Evolutionary conservation across 345 rosid species (phyloP).

Genomic region (Citrus cavaleriei): DNA sequence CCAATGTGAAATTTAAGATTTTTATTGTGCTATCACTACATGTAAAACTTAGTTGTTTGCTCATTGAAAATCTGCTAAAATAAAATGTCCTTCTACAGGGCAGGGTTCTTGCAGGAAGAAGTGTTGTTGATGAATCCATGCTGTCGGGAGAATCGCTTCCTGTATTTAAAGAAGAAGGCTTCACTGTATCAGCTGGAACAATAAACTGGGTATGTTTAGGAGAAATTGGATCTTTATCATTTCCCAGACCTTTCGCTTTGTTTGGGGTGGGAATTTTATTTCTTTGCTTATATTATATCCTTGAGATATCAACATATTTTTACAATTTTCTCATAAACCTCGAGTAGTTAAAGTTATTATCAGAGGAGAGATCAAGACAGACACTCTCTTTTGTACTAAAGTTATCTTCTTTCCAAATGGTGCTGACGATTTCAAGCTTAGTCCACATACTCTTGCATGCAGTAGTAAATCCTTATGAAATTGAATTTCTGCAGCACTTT

Average conservation of each 20-base stretch:
- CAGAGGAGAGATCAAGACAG: constrained; percentile 1
- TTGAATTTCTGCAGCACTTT: constrained; percentile 1
- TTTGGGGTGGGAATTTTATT: constrained; percentile 1
- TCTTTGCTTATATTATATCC: constrained; percentile 6
- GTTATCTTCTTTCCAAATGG: not conserved
- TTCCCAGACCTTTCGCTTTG: not conserved
- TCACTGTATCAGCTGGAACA: constrained; percentile 86
- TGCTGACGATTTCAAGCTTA: not conserved
- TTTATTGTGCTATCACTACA: not conserved
- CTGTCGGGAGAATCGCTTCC: constrained; percentile 97
- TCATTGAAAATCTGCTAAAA: constrained; percentile 14
- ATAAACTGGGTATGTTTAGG: constrained; percentile 69
- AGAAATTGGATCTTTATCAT: not conserved
- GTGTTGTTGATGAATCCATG: constrained; percentile 98
- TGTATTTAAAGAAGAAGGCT: constrained; percentile 75
- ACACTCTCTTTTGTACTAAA: not conserved
- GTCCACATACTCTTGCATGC: not conserved
- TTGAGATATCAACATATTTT: not conserved
- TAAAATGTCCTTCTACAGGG: constrained; percentile 46
- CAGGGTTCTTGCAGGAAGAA: constrained; percentile 82
- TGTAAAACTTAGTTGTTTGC: not conserved
- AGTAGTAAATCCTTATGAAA: not conserved
- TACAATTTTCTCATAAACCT: not conserved
- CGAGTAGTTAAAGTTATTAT: not conserved
- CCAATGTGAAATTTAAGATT: not conserved